Base-by-base conservation (phyloP, 1,284 basidiomycete genomes). In the Inonotus hispidus region DNA sequence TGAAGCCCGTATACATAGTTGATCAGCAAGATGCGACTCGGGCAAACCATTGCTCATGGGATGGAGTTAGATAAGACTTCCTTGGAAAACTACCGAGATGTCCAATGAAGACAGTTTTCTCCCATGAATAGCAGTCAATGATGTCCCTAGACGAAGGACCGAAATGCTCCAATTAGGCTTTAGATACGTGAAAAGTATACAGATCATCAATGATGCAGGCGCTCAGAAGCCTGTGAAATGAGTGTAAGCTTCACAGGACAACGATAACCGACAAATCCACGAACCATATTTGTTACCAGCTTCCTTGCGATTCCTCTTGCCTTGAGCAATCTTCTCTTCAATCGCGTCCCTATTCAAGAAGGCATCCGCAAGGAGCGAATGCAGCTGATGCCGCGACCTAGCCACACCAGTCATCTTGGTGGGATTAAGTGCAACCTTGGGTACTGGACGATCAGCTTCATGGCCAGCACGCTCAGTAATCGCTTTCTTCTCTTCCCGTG, bases 211-310 rank as follows among this genome's bases (percentile, higher is more conserved):
- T n/a, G n/a, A n/a, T n/a, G n/a, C n/a, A n/a, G n/a, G 21, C 13
- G 21, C 41, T 45, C 41, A 45, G 41, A 45, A 45, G 21, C 41
- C 41, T 45, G 13, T 21, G 14, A 45, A 4, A 3, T 21, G 41
- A 4, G 5, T n/a, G 41, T 45, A 4, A 32, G 32, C 32, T 8
- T 8, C 32, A 32, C 32, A 32, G 8, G 32, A 32, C 32, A 32
- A 45, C 14, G 3, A 5, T 23, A 5, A 21, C 8, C 23, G 6
- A 19, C 35, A 3, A 39, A 14, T 19, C 2, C n/a, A 5, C 57
- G 13, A 64, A 87, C 90, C 90, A 66, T 92, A 92, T 77, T 92
- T 92, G 71, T 90, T 92, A 7, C 90, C 90, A 0, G 90, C 89
- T 69, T 92, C 90, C 69, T 92, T 92, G 64, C 90, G 79, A 68